phyloP scores from a whole-genome alignment of 345 rosid genomes.

The Bruguiera sexangula region DNA sequence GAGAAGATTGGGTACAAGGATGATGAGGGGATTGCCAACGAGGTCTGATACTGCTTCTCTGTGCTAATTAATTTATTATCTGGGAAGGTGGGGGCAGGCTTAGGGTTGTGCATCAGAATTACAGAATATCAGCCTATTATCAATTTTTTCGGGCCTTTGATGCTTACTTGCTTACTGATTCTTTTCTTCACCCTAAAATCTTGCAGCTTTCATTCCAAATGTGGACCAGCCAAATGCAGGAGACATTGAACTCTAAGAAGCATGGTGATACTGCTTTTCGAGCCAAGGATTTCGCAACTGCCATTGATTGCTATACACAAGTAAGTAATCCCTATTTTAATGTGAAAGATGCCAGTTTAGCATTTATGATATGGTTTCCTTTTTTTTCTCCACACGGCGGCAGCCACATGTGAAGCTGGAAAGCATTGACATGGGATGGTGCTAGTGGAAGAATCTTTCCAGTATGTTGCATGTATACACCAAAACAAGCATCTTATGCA shows the following conservation, averaged over 20 bases:
- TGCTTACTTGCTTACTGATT: not conserved
- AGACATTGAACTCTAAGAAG: constrained; percentile 78
- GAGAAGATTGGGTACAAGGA: constrained; percentile 76
- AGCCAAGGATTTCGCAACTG: constrained; percentile 35
- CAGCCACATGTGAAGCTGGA: not conserved
- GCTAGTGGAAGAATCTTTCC: too few relatives aligned
- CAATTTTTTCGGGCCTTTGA: not conserved
- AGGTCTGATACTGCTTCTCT: constrained; percentile 31
- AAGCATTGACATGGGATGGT: too few relatives aligned
- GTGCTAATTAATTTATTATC: too few relatives aligned
- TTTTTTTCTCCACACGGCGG: not conserved
- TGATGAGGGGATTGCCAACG: constrained; percentile 80
- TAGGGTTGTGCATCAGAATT: too few relatives aligned
- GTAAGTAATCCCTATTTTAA: constrained; percentile 30
- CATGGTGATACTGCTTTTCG: constrained; percentile 40
- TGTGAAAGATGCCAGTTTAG: not conserved
- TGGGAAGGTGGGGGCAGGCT: too few relatives aligned
- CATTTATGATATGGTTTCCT: not conserved
- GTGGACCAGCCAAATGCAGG: constrained; percentile 98
- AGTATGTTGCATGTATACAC: too few relatives aligned
- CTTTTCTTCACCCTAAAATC: not conserved
- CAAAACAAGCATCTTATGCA: too few relatives aligned
- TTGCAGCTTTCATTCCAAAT: constrained; percentile 69
- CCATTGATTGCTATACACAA: constrained; percentile 60
- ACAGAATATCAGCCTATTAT: too few relatives aligned